Percentiles rank a stretch among this genome's conserved stretches.
Evolutionary conservation across 1,284 basidiomycete genomes (phyloP).

Genomic region (Tilletia indica): DNA sequence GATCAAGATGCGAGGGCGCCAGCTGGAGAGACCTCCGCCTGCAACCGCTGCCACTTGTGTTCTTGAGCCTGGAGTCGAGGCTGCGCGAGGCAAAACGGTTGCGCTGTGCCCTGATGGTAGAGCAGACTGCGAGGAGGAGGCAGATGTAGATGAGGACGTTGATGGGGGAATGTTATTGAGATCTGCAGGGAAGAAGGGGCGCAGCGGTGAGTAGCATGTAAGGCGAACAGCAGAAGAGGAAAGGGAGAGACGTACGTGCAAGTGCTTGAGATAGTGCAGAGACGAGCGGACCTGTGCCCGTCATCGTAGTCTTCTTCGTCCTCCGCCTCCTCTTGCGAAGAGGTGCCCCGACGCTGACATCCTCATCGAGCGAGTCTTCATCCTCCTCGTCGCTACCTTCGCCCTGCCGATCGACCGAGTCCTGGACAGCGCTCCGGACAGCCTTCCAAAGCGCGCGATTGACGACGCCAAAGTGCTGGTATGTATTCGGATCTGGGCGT

Average conservation of each 20-base stretch:
- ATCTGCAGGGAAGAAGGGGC: not conserved
- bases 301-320: not conserved
- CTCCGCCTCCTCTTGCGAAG: not conserved
- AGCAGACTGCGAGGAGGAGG: not conserved
- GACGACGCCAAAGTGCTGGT: conserved; percentile 40
- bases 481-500: conserved; percentile 45
- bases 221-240: not conserved
- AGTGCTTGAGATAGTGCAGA: conserved; percentile 38
- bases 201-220: not conserved
- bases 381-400: not conserved
- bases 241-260: conserved; percentile 25
- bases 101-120: conserved; percentile 13
- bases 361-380: not conserved
- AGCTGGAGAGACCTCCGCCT: conserved; percentile 18
- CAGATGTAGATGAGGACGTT: not conserved
- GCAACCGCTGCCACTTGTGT: not conserved
- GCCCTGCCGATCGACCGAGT: conserved; percentile 7
- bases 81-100: not conserved
- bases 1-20: conserved; percentile 70
- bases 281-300: conserved; percentile 23
- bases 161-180: conserved; percentile 6
- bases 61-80: not conserved
- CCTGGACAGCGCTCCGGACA: not conserved
- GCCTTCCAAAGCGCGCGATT: conserved; percentile 11
- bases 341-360: not conserved